Conservation (phyloP, 2,329 filamentous ascomycete genomes). For the Aureobasidium subglaciale region DNA sequence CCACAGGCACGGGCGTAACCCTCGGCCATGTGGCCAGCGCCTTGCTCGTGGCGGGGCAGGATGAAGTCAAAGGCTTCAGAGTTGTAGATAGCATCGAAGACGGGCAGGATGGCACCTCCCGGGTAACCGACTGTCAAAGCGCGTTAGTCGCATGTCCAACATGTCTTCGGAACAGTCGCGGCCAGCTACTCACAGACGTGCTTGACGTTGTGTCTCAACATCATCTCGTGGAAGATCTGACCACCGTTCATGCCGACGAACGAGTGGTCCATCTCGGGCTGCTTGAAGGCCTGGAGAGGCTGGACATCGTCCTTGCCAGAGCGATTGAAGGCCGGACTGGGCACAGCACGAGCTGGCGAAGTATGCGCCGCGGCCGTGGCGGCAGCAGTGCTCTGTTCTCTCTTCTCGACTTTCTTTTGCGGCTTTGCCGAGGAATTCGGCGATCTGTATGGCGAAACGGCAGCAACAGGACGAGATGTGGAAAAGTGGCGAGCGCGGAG, state of each 20-base stretch:
- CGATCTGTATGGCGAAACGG: constrained; percentile 38
- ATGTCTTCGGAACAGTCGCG: neutral
- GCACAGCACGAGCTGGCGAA: constrained; percentile 32
- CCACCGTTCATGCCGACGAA: constrained; percentile 94
- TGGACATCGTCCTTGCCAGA: constrained; percentile 34
- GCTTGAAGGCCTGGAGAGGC: constrained; percentile 40
- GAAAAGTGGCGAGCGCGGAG: constrained; percentile 38
- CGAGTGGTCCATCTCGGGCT: constrained; percentile 47
- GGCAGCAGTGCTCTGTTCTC: constrained; percentile 38
- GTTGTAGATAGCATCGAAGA: constrained; percentile 98
- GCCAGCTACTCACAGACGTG: constrained; percentile 69
- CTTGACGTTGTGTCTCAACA: constrained; percentile 86
- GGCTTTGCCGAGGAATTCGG: constrained; percentile 16
- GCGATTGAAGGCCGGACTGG: constrained; percentile 45
- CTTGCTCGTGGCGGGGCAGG: constrained; percentile 92
- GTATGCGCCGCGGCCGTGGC: constrained; percentile 26
- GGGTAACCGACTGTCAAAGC: constrained; percentile 57
- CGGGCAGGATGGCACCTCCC: constrained; percentile 90
- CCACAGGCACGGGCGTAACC: constrained; percentile 92
- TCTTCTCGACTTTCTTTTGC: constrained; percentile 28
- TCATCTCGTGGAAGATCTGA: constrained; percentile 99
- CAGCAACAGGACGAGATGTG: constrained; percentile 32
- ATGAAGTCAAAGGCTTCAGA: constrained; percentile 95
- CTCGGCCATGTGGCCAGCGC: constrained; percentile 96
- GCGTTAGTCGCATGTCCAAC: neutral